These are phyloP conservation scores for Aspergillus biplanus DNA, from an alignment of 495 filamentous ascomycete genomes.

Conservation along the genomic window DNA sequence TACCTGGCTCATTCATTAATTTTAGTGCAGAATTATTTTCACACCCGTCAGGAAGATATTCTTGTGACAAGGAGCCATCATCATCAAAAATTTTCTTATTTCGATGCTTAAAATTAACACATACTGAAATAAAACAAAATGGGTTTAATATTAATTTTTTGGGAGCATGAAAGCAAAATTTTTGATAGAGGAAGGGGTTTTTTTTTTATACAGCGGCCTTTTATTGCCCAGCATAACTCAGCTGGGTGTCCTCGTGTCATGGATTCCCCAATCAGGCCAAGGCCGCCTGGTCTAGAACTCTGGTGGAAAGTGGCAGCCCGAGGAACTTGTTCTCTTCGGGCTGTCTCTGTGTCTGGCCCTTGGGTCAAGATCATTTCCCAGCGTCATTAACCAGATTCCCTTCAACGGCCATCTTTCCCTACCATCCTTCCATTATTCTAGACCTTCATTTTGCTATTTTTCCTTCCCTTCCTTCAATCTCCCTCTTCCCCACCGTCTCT, in stretches of 20 bases:
- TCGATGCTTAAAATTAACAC: too few relatives aligned
- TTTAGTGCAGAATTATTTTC: constrained; percentile 8
- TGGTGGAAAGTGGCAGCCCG: constrained; percentile 28
- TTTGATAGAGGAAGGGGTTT: not conserved
- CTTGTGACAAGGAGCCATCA: not conserved
- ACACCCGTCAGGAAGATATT: not conserved
- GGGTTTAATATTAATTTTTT: not conserved
- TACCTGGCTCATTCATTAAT: constrained; percentile 1
- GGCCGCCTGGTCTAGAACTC: constrained; percentile 31
- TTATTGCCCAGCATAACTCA: constrained; percentile 11
- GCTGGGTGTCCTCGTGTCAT: constrained; percentile 29
- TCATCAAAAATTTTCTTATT: too few relatives aligned
- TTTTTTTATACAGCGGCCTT: not conserved
- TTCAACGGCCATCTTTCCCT: constrained; percentile 6
- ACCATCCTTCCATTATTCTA: constrained; percentile 13
- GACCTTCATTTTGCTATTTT: constrained; percentile 17
- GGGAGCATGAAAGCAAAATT: not conserved
- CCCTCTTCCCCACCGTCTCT: constrained; percentile 28
- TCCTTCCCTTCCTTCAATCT: constrained; percentile 25
- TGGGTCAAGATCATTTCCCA: constrained; percentile 21
- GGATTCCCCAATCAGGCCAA: constrained; percentile 30
- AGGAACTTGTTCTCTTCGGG: constrained; percentile 17
- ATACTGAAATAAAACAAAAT: not conserved
- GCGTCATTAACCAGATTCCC: constrained; percentile 18
- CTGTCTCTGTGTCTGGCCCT: constrained; percentile 20